Evolutionary conservation across 257 asterid genomes (phyloP), one percentile per base, ranked within the genome.

Genomic region (Oldenlandia corymbosa): DNA sequence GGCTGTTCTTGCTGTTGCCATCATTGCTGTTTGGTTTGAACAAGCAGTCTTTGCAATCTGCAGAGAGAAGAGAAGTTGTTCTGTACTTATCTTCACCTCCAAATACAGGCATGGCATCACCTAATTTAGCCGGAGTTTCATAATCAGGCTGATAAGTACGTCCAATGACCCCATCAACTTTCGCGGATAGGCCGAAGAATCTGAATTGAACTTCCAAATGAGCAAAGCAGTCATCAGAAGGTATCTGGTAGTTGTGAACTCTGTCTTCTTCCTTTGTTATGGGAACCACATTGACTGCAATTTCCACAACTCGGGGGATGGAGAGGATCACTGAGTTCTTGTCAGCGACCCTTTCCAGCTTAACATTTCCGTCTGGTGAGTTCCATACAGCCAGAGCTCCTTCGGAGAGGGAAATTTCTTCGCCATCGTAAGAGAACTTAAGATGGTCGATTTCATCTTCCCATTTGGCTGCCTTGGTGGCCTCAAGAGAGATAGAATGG

Each of bases 151-250:
- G 72, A 39, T 79, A 87, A 1, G 95, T 87, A 52, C 73, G 58
- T 20, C 90, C 87, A 7, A 87, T 79, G 17, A 85, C 73, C 0
- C 90, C 95, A 64, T 85, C 95, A 45, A 85, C 93, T 32, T 42
- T 26, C 0, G 68, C 21, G 0, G 93, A 85, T 4, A 79, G 78
- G 16, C 68, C 74, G 4, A 37, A 62, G 63, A 87, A 83, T 60
- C 72, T 81, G 28, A 84, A 83, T 73, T 84, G 90, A 68, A 81
- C 86, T 62, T 84, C 85, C 76, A 84, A 48, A 73, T 84, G 92
- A 30, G 91, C 71, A 18, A 82, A 82, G 20, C 87, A 80, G 64
- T 87, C 84, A 56, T 77, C 69, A 45, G 76, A 37, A 45, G 92
- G 88, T 57, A 84, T 62, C 6, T 70, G 70, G 24, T 87, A 87